Conservation (phyloP, 805 yeast genomes). For the Priceomyces medius region DNA sequence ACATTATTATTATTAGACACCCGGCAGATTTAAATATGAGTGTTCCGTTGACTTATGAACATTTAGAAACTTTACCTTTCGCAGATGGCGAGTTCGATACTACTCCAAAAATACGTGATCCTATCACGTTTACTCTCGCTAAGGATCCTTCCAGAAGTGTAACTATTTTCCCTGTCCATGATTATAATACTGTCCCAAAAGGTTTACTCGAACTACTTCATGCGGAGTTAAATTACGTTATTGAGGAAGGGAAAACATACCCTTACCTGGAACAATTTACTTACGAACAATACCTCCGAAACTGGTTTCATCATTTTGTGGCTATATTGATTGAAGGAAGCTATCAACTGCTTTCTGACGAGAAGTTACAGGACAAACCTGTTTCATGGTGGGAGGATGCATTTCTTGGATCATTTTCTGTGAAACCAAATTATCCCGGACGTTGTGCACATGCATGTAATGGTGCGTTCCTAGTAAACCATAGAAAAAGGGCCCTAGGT, state of each 20-base stretch:
- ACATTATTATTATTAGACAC: too few species aligned
- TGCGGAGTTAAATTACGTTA: constrained; percentile 58
- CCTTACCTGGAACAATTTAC: constrained; percentile 49
- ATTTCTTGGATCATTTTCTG: constrained; percentile 71
- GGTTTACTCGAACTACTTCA: constrained; percentile 47
- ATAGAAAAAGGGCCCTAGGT: constrained; percentile 58
- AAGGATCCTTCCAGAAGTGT: constrained; percentile 45
- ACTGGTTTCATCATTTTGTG: constrained; percentile 68
- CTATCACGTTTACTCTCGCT: constrained; percentile 38
- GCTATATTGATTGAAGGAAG: constrained; percentile 56
- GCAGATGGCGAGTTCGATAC: constrained; percentile 26
- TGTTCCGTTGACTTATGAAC: constrained; percentile 8
- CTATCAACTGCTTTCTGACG: constrained; percentile 12
- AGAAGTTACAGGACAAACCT: constrained; percentile 32
- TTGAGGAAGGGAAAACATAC: constrained; percentile 74
- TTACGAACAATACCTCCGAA: constrained; percentile 52
- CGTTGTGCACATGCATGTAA: constrained; percentile 86
- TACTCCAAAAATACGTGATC: constrained; percentile 32
- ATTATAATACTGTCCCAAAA: constrained; percentile 48
- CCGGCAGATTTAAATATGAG: too few species aligned
- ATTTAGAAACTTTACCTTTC: constrained; percentile 29
- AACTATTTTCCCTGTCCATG: constrained; percentile 61
- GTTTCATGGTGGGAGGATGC: constrained; percentile 43
- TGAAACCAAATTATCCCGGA: constrained; percentile 85
- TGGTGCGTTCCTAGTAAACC: constrained; percentile 78